These are phyloP conservation scores for Aegle marmelos DNA, from an alignment of 345 rosid genomes.

Conservation along the genomic window DNA sequence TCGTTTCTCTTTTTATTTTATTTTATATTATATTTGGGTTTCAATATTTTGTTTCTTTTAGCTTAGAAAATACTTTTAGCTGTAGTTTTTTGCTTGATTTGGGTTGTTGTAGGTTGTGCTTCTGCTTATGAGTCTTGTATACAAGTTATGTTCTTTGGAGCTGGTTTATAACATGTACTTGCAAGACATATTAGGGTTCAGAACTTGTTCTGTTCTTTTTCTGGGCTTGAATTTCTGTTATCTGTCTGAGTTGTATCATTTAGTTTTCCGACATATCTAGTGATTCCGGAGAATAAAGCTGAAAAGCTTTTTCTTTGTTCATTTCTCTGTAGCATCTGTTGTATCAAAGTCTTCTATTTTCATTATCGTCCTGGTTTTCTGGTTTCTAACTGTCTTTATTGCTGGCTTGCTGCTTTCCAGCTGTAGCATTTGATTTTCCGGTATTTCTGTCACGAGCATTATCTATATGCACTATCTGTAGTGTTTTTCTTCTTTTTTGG, in stretches of 20 bases:
- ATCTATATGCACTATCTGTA: slow-evolving; percentile 8
- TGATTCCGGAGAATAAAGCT: not conserved
- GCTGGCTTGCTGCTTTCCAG: not conserved
- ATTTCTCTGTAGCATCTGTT: slow-evolving; percentile 1
- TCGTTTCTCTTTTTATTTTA: not conserved
- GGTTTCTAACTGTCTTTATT: not conserved
- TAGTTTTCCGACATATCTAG: not conserved
- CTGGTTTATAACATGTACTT: slow-evolving; percentile 6
- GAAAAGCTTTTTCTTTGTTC: not conserved
- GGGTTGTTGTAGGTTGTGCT: slow-evolving; percentile 25
- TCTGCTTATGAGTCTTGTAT: slow-evolving; percentile 14
- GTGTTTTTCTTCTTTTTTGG: not conserved
- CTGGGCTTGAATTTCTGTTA: not conserved
- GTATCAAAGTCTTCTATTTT: not conserved
- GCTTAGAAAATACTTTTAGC: not conserved
- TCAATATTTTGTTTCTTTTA: not conserved
- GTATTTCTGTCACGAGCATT: slow-evolving; percentile 20
- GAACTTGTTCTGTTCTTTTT: slow-evolving; percentile 6
- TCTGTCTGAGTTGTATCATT: not conserved
- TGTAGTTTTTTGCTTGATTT: slow-evolving; percentile 25
- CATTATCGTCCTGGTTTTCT: not conserved
- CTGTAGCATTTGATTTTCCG: not conserved
- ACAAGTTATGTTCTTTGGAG: slow-evolving; percentile 24
- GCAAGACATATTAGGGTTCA: slow-evolving; percentile 41
- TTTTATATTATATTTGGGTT: slow-evolving; percentile 15